Conservation (phyloP, 2,329 filamentous ascomycete genomes). For the Eurotiales sp. region DNA sequence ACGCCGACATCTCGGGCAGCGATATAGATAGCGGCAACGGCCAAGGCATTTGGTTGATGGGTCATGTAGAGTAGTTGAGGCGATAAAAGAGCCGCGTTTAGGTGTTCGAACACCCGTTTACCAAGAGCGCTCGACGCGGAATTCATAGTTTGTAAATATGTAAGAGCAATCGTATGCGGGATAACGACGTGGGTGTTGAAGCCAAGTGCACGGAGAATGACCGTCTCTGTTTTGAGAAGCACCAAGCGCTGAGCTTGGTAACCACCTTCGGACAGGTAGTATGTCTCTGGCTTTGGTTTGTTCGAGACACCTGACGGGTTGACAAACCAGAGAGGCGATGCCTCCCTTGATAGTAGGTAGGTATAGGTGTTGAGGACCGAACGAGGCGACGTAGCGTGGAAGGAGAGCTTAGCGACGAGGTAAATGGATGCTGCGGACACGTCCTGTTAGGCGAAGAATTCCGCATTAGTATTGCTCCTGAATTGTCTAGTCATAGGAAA, state of each 20-base stretch:
- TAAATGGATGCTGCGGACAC: conserved; percentile 78
- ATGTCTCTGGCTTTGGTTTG: conserved; percentile 48
- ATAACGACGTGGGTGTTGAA: conserved; percentile 84
- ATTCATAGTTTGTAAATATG: conserved; percentile 86
- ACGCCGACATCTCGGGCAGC: conserved; percentile 72
- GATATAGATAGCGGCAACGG: conserved; percentile 86
- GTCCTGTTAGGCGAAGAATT: conserved; percentile 51
- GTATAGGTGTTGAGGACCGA: conserved; percentile 81
- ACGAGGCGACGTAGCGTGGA: conserved; percentile 69
- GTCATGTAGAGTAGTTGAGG: conserved; percentile 89
- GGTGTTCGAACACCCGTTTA: conserved; percentile 64
- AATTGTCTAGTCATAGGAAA: not conserved
- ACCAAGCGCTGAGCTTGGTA: conserved; percentile 63
- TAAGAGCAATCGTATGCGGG: conserved; percentile 81
- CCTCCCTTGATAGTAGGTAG: conserved; percentile 64
- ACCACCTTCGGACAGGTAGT: conserved; percentile 69
- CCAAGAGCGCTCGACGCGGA: conserved; percentile 60
- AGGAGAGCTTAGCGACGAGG: conserved; percentile 76
- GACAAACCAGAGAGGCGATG: conserved; percentile 51
- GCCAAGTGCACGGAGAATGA: conserved; percentile 69
- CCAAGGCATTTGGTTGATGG: conserved; percentile 81
- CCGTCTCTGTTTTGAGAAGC: conserved; percentile 71
- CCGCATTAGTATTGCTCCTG: not conserved
- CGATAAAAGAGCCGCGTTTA: conserved; percentile 82
- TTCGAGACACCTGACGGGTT: conserved; percentile 24